A percentile compares a stretch with the other conserved stretches of the same genome.
phyloP scores from a whole-genome alignment of 2,329 filamentous ascomycete species.

The Colletotrichum cereale region DNA sequence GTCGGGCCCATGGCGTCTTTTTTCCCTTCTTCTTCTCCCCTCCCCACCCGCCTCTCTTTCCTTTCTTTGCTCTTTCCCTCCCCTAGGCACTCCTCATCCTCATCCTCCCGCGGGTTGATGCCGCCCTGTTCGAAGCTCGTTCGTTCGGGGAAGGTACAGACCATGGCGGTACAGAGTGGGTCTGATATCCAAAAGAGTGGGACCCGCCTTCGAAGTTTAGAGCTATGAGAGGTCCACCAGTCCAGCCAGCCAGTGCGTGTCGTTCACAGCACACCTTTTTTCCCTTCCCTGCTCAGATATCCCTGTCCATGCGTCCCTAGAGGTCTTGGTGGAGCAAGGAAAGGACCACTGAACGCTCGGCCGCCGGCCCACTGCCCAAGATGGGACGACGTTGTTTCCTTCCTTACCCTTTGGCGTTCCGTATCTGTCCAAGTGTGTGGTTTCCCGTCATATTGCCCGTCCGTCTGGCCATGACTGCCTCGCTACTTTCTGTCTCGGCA shows the following conservation, averaged over 20 bases:
- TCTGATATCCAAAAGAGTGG: neutral
- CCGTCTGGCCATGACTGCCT: neutral
- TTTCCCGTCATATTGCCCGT: conserved; percentile 11
- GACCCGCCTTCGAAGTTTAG: neutral
- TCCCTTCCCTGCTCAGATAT: neutral
- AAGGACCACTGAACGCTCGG: conserved; percentile 26
- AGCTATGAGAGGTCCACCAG: conserved; percentile 1
- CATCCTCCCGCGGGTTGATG: conserved; percentile 8
- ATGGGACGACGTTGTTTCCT: conserved; percentile 39
- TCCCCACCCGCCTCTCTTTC: neutral
- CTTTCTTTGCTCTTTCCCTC: neutral
- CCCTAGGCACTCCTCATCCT: neutral
- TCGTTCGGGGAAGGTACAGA: conserved; percentile 25
- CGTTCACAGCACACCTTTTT: conserved; percentile 6
- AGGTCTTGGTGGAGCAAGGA: conserved; percentile 12
- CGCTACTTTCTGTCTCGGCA: neutral
- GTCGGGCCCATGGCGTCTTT: conserved; percentile 13
- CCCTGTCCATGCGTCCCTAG: conserved; percentile 10
- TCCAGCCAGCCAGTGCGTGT: conserved; percentile 1
- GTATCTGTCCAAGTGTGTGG: conserved; percentile 15
- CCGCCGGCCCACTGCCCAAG: conserved; percentile 36
- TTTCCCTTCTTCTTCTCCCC: neutral
- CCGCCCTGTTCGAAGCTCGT: conserved; percentile 29
- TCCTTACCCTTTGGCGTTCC: conserved; percentile 20
- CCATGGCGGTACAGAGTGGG: conserved; percentile 24